Evolutionary conservation across 1,139 yeast genomes (phyloP), one percentile per base, ranked within the genome.

Genomic region (Yamadazyma membranifaciens): DNA sequence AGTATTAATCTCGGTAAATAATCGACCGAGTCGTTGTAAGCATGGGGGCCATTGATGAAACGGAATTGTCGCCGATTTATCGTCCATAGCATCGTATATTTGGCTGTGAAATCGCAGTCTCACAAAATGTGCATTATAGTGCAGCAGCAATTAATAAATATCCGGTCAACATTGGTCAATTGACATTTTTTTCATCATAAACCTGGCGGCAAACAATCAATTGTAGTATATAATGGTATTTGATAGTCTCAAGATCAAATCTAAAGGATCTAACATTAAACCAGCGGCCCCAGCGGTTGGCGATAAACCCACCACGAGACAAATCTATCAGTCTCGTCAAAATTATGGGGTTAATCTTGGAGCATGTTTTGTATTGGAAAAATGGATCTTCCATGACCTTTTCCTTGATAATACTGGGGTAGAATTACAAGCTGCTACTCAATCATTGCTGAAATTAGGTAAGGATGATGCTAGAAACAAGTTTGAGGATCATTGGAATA

Each of bases 291-390:
- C 67, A 2, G 63, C 65, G 2, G 63, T 57, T 7, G 68, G 68
- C 29, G 42, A 58, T 34, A 49, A 54, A 3, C 82, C 86, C 0
- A 55, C 73, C 15, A 60, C 62, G 43, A 67, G 67, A 36, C 78
- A 82, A 40, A 77, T 88, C 25, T 81, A 74, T 56, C 87, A 80
- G 52, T 67, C 75, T 36, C 70, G 98, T 43, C 70, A 67, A 48
- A 87, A 87, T 55, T 80, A 77, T 55, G 98, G 98, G 10, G 95
- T 88, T 29, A 91, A 91, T 59, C 63, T 92, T 33, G 98, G 98
- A 1, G 78, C 92, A 0, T 66, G 87, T 53, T 91, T 91, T 58
- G 83, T 89, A 1, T 72, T 81, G 41, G 98, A 92, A 56, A 81
- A 80, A 51, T 84, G 83, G 73, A 83, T 89, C 36, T 85, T 65